Evolutionary conservation across 1,284 basidiomycete genomes (phyloP).

Genomic region (Cryptococcus maquisensis): DNA sequence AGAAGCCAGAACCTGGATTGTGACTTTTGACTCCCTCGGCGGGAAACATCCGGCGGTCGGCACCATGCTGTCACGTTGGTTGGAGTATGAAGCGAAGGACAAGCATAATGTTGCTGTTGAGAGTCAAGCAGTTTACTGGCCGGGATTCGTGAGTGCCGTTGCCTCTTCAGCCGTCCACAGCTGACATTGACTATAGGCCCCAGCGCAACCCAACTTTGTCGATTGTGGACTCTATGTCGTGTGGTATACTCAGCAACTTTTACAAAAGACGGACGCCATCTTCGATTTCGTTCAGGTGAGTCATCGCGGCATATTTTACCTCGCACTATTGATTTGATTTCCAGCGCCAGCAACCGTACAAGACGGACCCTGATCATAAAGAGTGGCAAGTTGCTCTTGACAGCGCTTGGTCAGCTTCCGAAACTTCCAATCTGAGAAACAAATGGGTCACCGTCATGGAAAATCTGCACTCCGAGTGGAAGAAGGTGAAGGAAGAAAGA

Average conservation of each 20-base stretch:
- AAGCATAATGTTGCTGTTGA: slow-evolving; percentile 56
- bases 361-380: neutral
- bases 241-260: slow-evolving; percentile 45
- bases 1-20: slow-evolving; percentile 62
- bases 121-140: slow-evolving; percentile 42
- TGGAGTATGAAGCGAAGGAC: slow-evolving; percentile 72
- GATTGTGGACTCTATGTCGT: slow-evolving; percentile 54
- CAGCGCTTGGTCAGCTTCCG: slow-evolving; percentile 11
- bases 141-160: slow-evolving; percentile 29
- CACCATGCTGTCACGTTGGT: slow-evolving; percentile 63
- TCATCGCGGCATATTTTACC: neutral
- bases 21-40: slow-evolving; percentile 84
- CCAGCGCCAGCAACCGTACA: slow-evolving; percentile 16
- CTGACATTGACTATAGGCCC: slow-evolving; percentile 32
- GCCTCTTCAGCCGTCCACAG: slow-evolving; percentile 22
- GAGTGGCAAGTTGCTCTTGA: slow-evolving; percentile 10
- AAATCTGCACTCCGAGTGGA: slow-evolving; percentile 2
- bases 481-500: neutral
- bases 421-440: slow-evolving; percentile 8
- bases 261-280: slow-evolving; percentile 30
- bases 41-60: slow-evolving; percentile 61
- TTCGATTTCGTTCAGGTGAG: slow-evolving; percentile 41
- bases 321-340: neutral
- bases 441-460: slow-evolving; percentile 6
- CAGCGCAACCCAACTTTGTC: slow-evolving; percentile 52